Evolutionary conservation across 176 grass and related monocot species (phyloP), one percentile per base, ranked within the genome.

Genomic region (Cenchrus americanus): DNA sequence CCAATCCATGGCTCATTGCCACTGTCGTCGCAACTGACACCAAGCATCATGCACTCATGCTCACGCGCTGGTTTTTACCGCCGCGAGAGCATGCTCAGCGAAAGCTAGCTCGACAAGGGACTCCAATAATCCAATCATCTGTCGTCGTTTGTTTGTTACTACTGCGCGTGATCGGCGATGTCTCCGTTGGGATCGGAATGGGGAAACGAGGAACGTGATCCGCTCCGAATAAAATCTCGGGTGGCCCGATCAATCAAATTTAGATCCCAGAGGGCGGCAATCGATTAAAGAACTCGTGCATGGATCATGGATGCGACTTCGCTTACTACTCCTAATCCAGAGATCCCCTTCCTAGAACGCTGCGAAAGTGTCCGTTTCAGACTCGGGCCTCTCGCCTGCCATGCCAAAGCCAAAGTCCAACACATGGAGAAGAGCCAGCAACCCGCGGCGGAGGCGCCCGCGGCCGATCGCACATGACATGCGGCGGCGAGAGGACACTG

Each of bases 311-410:
- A 2, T 8, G 52, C 58, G 55, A 62, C 21, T 32, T 51, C 13
- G 21, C 50, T 23, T 23, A 1, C 21, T 57, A 37, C 34, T 37
- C 58, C 42, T 30, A 51, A 46, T 71, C 54, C 42, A 18, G 46
- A 63, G 49, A 32, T 10, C 79, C 59, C 41, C 30, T 80, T 69
- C 22, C 27, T 62, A 69, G 82, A 85, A 85, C 53, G 55, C 47
- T 57, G 41, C 75, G 69, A 49, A 71, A 57, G 63, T 76, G 71
- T 15, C 71, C 71, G 42, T 81, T 89, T 76, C 62, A 53, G 47
- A 53, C 64, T 65, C 40, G 7, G 7, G 21, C 13, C 27, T 62
- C 17, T 26, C 75, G 34, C 14, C 21, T 18, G 23, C 54, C 69
- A 11, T 22, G 15, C 34, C 34, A 37, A 37, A 37, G 34, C 34